Base-by-base conservation (phyloP, 106 monocot species). In the Dendrobium chrysotoxum region DNA sequence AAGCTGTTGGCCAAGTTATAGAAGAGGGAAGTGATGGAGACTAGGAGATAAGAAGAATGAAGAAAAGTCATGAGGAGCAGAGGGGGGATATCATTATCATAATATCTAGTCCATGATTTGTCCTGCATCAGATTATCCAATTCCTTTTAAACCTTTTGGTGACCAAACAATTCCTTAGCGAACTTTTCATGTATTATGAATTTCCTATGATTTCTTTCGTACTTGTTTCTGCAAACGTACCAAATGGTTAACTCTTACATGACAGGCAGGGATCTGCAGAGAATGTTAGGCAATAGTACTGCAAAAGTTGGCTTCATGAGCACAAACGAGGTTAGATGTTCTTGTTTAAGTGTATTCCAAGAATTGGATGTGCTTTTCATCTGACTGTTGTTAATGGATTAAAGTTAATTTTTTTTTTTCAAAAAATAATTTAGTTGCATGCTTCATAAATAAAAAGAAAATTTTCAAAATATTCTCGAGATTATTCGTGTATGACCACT, bases 241-340 rank as follows among this genome's bases (percentile, higher is more conserved):
- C 11, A 31, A 70, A 13, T 4, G n/a, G 15, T 4, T 74, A 74
- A 96, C 90, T 86, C 81, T 85, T 79, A 82, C 64, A 75, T 90
- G 90, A 85, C 85, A 98, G 92, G 90, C 91, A 98, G 97, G 91
- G 97, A 98, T 86, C 85, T 98, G 83, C 97, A 92, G 85, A 88
- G 91, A 76, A 92, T 98, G 81, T 87, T 92, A 61, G 85, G 94
- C 79, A 94, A 94, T 83, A 40, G 26, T 78, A 89, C 89, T 64
- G 84, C 85, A 35, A 92, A 79, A 88, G 90, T 94, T 79, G 97
- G 97, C 38, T 83, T 88, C 76, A 84, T 90, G 86, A 98, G 77
- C 50, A 81, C 77, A 38, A 75, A 84, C 72, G 85, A 98, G 92
- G 97, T 98, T 55, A 87, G 67, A 53, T 30, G 67, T 78, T 72